Base-by-base conservation (phyloP, 352 stramenopile genomes). In the Globisporangium uncinulatum region DNA sequence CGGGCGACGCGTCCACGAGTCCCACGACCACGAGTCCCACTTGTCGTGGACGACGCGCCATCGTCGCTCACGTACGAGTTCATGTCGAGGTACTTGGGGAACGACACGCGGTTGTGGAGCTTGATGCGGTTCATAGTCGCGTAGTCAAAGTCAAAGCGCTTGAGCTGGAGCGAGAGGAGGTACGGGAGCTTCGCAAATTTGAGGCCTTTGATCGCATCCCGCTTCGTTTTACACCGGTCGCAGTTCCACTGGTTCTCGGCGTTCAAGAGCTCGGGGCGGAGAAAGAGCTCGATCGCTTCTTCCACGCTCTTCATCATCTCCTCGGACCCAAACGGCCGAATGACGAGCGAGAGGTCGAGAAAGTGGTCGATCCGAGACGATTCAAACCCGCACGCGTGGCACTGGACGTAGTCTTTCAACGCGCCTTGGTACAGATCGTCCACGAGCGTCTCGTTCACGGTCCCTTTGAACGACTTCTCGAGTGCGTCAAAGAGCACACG, bases 71-170 rank as follows among this genome's bases (percentile, higher is more conserved):
- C 63, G 52, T 92, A 94, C 65, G 82, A 84, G 59, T 96, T 96
- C 83, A 96, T 96, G 56, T 94, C 83, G 58, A 94, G 66, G 55
- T 92, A 96, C 70, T 92, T 95, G 14, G 80, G 84, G 51, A 96
- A 96, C n/a, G 70, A 80, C n/a, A 94, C 80, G 46, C 83, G 60
- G 55, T 93, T 86, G 69, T 95, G 84, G 20, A 95, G 51, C 64
- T 96, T 96, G 59, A 94, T 89, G 54, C 82, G 79, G 43, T 82
- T 88, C 69, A 94, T 84, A n/a, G 84, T 94, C 24, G 77, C 71
- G 54, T 95, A 97, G 68, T 97, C 89, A 76, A 96, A 96, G 60
- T 96, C 89, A 51, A 90, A 97, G 42, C 89, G 86, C 62, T 97
- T 97, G 20, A 97, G 74, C 64, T 97, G 89, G 31, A 97, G 66